phyloP scores from a whole-genome alignment of 1,284 basidiomycete species.

The Neolentinus lepideus region DNA sequence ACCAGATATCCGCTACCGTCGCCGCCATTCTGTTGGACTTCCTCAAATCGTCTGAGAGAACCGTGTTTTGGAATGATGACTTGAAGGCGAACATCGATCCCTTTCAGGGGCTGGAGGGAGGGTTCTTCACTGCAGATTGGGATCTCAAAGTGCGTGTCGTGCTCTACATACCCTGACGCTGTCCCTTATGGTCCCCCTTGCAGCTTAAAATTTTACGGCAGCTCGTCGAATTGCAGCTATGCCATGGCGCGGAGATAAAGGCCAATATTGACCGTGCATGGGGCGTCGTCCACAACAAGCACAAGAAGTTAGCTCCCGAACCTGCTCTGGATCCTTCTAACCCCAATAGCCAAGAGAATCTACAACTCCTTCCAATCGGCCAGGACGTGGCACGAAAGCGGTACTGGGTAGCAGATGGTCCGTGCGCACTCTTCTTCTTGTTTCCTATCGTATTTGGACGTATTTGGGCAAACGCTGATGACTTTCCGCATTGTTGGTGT shows the following conservation, averaged over 20 bases:
- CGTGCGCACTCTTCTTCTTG: conserved; percentile 39
- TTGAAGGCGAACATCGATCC: conserved; percentile 61
- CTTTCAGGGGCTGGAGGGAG: conserved; percentile 50
- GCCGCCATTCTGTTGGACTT: conserved; percentile 60
- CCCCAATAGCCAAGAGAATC: conserved; percentile 51
- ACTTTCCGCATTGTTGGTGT: conserved; percentile 28
- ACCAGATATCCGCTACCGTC: conserved; percentile 69
- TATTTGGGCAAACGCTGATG: conserved; percentile 43
- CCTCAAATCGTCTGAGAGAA: conserved; percentile 63
- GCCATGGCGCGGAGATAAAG: conserved; percentile 60
- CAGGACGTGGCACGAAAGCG: conserved; percentile 67
- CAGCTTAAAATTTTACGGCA: conserved; percentile 75
- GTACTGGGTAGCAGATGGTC: conserved; percentile 79
- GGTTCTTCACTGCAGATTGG: conserved; percentile 71
- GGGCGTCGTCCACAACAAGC: conserved; percentile 74
- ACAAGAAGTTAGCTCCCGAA: conserved; percentile 62
- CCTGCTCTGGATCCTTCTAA: conserved; percentile 34
- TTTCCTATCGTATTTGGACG: conserved; percentile 50
- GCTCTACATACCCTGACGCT: conserved; percentile 7
- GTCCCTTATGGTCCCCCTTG: conserved; percentile 6
- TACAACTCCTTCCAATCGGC: conserved; percentile 62
- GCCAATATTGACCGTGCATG: conserved; percentile 71
- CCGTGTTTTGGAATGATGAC: conserved; percentile 71
- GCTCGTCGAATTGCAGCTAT: conserved; percentile 72
- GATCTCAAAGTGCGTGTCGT: conserved; percentile 59